phyloP scores from a whole-genome alignment of 768 basidiomycete species.

The Calocybe cyanea region DNA sequence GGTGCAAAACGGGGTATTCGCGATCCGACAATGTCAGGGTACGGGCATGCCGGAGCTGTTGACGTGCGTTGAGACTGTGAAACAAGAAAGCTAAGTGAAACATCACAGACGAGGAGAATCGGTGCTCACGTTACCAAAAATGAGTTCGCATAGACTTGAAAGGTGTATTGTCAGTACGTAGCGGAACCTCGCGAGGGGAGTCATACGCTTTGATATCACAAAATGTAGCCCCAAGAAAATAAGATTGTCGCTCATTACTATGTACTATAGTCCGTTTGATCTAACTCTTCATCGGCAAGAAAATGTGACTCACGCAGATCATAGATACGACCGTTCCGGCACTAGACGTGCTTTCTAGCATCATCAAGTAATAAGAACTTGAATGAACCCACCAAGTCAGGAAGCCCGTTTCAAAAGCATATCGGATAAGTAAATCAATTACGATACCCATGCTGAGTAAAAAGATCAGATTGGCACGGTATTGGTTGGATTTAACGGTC shows the following conservation, averaged over 20 bases:
- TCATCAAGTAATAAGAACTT: too few relatives aligned
- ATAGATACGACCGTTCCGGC: constrained; percentile 12
- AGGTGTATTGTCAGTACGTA: not conserved
- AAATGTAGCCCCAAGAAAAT: constrained; percentile 41
- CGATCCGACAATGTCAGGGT: constrained; percentile 6
- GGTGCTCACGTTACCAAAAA: constrained; percentile 17
- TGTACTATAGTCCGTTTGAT: not conserved
- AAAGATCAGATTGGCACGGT: not conserved
- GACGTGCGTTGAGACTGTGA: constrained; percentile 20
- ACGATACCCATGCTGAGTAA: constrained; percentile 2
- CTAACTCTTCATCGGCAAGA: not conserved
- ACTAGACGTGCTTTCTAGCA: not conserved
- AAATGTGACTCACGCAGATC: constrained; percentile 6
- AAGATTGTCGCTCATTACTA: constrained; percentile 22
- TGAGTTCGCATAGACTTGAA: constrained; percentile 24
- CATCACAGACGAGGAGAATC: not conserved
- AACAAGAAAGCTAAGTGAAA: not conserved
- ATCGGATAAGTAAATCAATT: constrained; percentile 15
- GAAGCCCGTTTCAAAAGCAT: constrained; percentile 38
- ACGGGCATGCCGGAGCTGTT: constrained; percentile 16
- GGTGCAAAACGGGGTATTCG: constrained; percentile 4
- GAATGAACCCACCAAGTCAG: constrained; percentile 31
- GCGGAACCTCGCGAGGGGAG: too few relatives aligned
- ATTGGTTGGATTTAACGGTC: constrained; percentile 20
- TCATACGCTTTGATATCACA: constrained; percentile 36